A percentile compares a stretch with the other conserved stretches of the same genome.
These are phyloP conservation scores for Amoeboaphelidium protococcarum DNA, from an alignment of 371 early-diverging fungal genomes.

Conservation along the genomic window DNA sequence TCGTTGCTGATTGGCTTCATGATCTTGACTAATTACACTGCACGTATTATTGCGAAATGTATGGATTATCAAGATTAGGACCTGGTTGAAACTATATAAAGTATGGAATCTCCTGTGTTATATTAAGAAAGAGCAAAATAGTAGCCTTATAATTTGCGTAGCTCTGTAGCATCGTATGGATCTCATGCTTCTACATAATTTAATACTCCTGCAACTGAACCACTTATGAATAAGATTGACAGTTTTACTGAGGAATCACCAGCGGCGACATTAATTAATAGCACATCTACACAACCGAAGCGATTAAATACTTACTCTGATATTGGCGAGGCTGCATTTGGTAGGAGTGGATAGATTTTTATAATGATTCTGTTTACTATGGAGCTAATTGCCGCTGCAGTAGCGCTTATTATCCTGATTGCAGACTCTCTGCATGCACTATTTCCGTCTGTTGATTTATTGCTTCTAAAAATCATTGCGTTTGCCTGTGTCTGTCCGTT, in stretches of 20 bases:
- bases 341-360: background rate
- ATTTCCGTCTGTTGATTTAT: background rate
- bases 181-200: too few species aligned
- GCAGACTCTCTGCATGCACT: background rate
- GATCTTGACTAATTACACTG: slow-evolving; percentile 1
- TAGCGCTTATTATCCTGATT: background rate
- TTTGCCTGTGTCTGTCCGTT: background rate
- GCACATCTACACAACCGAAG: background rate
- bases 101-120: too few species aligned
- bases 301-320: background rate
- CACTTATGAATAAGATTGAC: too few species aligned
- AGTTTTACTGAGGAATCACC: too few species aligned
- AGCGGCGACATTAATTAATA: background rate
- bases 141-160: too few species aligned
- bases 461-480: background rate
- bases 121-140: too few species aligned
- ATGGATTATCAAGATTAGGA: background rate
- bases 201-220: too few species aligned
- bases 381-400: background rate
- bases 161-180: too few species aligned
- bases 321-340: background rate
- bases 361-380: background rate
- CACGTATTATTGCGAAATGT: slow-evolving; percentile 1
- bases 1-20: background rate
- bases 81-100: background rate